A percentile compares a stretch with the other conserved stretches of the same genome.
These are phyloP conservation scores for Diaporthe citri DNA, from an alignment of 2,329 filamentous ascomycete species.

Conservation along the genomic window DNA sequence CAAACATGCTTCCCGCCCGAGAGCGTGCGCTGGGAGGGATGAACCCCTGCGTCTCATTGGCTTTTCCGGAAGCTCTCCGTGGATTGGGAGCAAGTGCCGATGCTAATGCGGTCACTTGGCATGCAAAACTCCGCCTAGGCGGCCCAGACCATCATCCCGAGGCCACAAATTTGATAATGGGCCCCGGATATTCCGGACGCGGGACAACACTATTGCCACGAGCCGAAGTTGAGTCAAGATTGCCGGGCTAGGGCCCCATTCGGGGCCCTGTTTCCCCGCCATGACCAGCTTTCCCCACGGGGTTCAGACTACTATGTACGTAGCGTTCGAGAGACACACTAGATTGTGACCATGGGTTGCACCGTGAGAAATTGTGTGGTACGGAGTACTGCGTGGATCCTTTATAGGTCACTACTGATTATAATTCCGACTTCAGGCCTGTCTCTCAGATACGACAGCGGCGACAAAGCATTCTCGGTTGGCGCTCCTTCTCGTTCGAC, in stretches of 20 bases:
- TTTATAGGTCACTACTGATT: neutral
- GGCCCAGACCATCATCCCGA: neutral
- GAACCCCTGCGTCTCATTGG: conserved; percentile 14
- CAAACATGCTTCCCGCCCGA: conserved; percentile 1
- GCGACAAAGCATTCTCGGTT: neutral
- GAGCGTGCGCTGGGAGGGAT: conserved; percentile 16
- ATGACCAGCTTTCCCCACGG: conserved; percentile 23
- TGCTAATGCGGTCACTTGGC: conserved; percentile 26
- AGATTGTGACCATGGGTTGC: neutral
- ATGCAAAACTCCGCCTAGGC: neutral
- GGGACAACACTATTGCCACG: neutral
- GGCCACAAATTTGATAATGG: neutral
- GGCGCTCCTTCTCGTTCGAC: neutral
- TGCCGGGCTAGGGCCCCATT: neutral
- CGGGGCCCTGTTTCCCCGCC: conserved; percentile 13
- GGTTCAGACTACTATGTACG: neutral
- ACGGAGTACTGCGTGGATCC: neutral
- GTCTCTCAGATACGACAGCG: neutral
- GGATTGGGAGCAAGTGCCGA: conserved; percentile 9
- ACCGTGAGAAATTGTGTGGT: neutral
- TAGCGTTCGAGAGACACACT: neutral
- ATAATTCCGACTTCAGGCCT: neutral
- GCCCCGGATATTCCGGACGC: conserved; percentile 1
- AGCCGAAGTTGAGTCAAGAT: neutral
- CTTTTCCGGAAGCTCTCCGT: conserved; percentile 4